A percentile compares a stretch with the other conserved stretches of the same genome.
Evolutionary conservation across 1,284 basidiomycete genomes (phyloP).

Genomic region (Volvariella surrecta): DNA sequence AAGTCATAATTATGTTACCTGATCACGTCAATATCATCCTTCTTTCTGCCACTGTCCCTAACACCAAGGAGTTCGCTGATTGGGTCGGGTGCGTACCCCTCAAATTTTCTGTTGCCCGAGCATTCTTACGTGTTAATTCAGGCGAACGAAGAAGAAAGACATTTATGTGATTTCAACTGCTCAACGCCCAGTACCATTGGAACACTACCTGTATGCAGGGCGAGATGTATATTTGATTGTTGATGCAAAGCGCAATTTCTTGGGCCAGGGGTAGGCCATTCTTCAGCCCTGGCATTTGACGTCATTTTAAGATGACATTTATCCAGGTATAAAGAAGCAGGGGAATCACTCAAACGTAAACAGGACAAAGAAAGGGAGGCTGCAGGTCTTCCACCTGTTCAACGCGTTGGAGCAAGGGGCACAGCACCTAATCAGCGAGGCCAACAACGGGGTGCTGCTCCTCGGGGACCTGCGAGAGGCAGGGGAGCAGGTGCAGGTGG

Average conservation of each 20-base stretch:
- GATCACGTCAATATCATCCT: slow-evolving; percentile 97
- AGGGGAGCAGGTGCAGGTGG: slow-evolving; percentile 44
- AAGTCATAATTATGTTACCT: slow-evolving; percentile 98
- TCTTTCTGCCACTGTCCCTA: slow-evolving; percentile 96
- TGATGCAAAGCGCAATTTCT: slow-evolving; percentile 75
- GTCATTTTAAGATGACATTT: not conserved
- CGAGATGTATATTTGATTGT: slow-evolving; percentile 92
- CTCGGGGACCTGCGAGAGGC: slow-evolving; percentile 28
- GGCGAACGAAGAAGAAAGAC: slow-evolving; percentile 98
- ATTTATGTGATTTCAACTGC: slow-evolving; percentile 98
- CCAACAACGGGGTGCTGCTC: slow-evolving; percentile 44
- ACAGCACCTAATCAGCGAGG: slow-evolving; percentile 56
- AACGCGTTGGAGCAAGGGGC: slow-evolving; percentile 74
- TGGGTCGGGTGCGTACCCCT: slow-evolving; percentile 86
- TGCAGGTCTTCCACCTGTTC: slow-evolving; percentile 79
- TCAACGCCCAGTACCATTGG: slow-evolving; percentile 93
- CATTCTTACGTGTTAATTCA: slow-evolving; percentile 21
- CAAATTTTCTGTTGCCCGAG: slow-evolving; percentile 7
- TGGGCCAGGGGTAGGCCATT: slow-evolving; percentile 57
- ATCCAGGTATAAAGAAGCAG: slow-evolving; percentile 81
- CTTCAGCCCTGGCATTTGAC: not conserved
- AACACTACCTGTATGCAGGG: slow-evolving; percentile 95
- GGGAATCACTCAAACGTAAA: slow-evolving; percentile 83
- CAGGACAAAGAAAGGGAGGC: slow-evolving; percentile 98
- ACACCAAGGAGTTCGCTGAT: slow-evolving; percentile 97